Base-by-base conservation (phyloP, 495 filamentous ascomycete species). In the Podospora anserina region DNA sequence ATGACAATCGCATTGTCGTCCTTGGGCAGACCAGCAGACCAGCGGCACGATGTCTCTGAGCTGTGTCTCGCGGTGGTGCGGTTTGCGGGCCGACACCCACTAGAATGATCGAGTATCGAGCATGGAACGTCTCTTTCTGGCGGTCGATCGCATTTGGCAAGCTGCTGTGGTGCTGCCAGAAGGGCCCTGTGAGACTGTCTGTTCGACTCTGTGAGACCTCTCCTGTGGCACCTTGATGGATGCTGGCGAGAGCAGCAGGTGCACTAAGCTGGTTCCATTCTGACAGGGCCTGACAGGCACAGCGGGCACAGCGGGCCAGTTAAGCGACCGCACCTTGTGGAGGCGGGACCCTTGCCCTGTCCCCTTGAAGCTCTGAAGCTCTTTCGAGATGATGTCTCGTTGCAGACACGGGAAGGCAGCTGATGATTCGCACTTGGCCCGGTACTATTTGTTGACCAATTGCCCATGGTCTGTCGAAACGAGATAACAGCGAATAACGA, bases 261-360 rank as follows among this genome's bases (percentile, higher is more conserved):
- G 39, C 39, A 49, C 39, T 49, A 49, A 49, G 39, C 39, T 13
- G 55, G 23, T 26, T 58, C 55, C 55, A 58, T 58, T 58, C n/a
- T 58, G 61, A 63, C 61, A 63, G 61, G 23, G 23, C 59, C 23
- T 26, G 59, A 18, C 19, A n/a, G 23, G 19, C 39, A 18, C 39
- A 49, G 30, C 26, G 27, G 27, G 23, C 59, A 18, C 59, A 32
- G 61, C 61, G 61, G 61, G 61, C 61, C 61, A 39, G 61, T 63
- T 63, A 63, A 63, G 61, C 61, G 61, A 63, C 61, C 61, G 32
- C 61, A 63, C 30, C 20, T 63, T 63, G 61, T 63, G 61, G 32
- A 63, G n/a, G 61, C 18, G 19, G 18, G 55, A 19, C 19, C 55
- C 55, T 20, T 49, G 39, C 13, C 11, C 34, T 1, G 34, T 39